Base-by-base conservation (phyloP, 306 rosid species). In the Prunus mongolica region DNA sequence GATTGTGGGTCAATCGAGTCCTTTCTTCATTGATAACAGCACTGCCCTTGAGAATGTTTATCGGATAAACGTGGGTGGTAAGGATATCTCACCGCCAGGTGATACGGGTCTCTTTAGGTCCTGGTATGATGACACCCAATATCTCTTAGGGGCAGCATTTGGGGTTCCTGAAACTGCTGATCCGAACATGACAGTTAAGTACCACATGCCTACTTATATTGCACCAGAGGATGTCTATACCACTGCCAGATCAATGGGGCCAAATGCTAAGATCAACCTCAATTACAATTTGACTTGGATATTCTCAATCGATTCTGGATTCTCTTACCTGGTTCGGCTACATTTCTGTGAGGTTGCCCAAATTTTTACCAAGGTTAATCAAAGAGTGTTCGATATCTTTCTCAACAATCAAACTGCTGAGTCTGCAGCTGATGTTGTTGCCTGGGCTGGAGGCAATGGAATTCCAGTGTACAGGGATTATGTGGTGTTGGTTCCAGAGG, bases 221-320 rank as follows among this genome's bases (percentile, higher is more conserved):
- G 99, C 97, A 28, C 99, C 98, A 0, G 9, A 4, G 1, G 78
- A 89, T 84, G 93, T 95, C 56, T 95, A 95, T 75, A 20, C 63
- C 15, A 92, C 99, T 12, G 87, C 96, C 52, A 90, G 99, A 87
- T 68, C 98, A 8, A 95, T 95, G 98, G 99, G 98, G 22, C 97
- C 98, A 1, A 8, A 79, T 58, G 0, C 13, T 13, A 0, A 41
- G 3, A 74, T 92, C 93, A 95, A 84, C 51, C 18, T 20, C 51
- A 89, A 88, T 67, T 95, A 82, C 91, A 95, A 95, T 73, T 73
- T 95, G 86, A 91, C 90, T 77, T 95, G 99, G 99, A 71, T 92
- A 71, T 83, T 92, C 73, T 64, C 92, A 0, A 76, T 95, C 13
- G 98, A 92, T 75, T 71, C 97, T 0, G 96, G 93, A 67, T 96